A percentile compares a stretch with the other conserved stretches of the same genome.
Evolutionary conservation across 139 green algal species (phyloP).

Genomic region (Coelastrella sp.): DNA sequence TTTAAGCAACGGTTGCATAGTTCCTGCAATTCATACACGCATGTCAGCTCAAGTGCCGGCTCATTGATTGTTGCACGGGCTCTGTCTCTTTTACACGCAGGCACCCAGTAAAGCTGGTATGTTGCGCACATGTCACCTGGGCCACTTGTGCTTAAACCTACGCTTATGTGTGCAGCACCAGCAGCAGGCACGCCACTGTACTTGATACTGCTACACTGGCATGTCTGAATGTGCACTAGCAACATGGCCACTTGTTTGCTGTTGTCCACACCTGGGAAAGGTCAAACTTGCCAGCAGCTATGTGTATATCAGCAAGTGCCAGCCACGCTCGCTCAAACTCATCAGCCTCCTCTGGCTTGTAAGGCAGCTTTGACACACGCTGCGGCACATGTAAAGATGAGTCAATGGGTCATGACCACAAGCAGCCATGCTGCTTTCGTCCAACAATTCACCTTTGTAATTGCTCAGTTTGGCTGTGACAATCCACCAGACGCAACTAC

Average conservation of each 20-base stretch:
- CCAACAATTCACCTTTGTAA: not conserved
- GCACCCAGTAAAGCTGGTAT: not conserved
- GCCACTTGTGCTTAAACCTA: not conserved
- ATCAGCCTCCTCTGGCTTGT: slow-evolving; percentile 77
- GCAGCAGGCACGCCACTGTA: not conserved
- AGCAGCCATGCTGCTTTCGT: not conserved
- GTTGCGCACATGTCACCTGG: too few relatives aligned
- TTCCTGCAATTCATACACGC: slow-evolving; percentile 60
- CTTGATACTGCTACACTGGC: not conserved
- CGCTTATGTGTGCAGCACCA: too few relatives aligned
- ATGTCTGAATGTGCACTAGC: not conserved
- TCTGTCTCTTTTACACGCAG: not conserved
- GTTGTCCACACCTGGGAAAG: slow-evolving; percentile 41
- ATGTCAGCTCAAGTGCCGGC: too few relatives aligned
- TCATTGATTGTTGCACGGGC: too few relatives aligned
- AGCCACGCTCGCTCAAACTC: slow-evolving; percentile 87
- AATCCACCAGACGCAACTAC: too few relatives aligned
- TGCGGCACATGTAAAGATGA: slow-evolving; percentile 53
- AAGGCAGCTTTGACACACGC: slow-evolving; percentile 79
- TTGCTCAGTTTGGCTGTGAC: not conserved
- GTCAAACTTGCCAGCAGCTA: slow-evolving; percentile 79
- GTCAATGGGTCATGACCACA: not conserved
- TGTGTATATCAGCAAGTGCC: slow-evolving; percentile 84
- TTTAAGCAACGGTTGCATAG: slow-evolving; percentile 83
- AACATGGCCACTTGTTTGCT: not conserved